Conservation (phyloP, 129 eudicot genomes). For the Saussurea involucrata region DNA sequence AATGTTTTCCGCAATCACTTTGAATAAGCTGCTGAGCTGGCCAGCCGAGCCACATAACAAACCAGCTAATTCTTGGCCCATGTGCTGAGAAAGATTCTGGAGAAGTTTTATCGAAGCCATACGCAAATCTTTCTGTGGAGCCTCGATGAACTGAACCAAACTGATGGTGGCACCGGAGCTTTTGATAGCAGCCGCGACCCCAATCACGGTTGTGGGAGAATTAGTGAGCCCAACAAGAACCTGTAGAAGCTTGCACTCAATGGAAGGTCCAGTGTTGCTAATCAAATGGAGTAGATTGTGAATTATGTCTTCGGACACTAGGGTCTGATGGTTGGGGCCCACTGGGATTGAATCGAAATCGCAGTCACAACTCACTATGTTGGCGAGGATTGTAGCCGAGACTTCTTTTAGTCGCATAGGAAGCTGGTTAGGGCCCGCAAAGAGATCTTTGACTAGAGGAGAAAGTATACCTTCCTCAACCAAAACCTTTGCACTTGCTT, state of each 20-base stretch:
- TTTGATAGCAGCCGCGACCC: slow-evolving; percentile 79
- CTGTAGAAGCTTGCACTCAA: slow-evolving; percentile 83
- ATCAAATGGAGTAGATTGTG: slow-evolving; percentile 78
- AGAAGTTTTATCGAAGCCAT: slow-evolving; percentile 72
- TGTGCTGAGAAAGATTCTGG: slow-evolving; percentile 66
- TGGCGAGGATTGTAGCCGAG: slow-evolving; percentile 82
- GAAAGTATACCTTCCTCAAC: slow-evolving; percentile 78
- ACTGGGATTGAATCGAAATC: slow-evolving; percentile 65
- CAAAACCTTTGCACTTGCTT: slow-evolving; percentile 68
- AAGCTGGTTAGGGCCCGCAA: slow-evolving; percentile 53
- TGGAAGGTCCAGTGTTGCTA: slow-evolving; percentile 89
- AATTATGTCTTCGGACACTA: slow-evolving; percentile 74
- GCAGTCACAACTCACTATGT: slow-evolving; percentile 67
- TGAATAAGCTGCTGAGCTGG: slow-evolving; percentile 65
- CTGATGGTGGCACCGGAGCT: slow-evolving; percentile 88
- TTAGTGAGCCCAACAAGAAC: slow-evolving; percentile 87
- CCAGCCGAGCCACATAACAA: slow-evolving; percentile 73
- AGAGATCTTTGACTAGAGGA: slow-evolving; percentile 83
- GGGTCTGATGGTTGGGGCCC: slow-evolving; percentile 64
- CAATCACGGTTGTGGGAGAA: slow-evolving; percentile 50
- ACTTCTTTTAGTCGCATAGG: slow-evolving; percentile 77
- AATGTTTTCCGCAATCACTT: slow-evolving; percentile 51
- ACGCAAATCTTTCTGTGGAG: slow-evolving; percentile 73
- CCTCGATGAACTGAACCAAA: slow-evolving; percentile 91
- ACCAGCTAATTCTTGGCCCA: slow-evolving; percentile 66